Conservation (phyloP, 75 land plant genomes). For the Chamaecyparis obtusa region DNA sequence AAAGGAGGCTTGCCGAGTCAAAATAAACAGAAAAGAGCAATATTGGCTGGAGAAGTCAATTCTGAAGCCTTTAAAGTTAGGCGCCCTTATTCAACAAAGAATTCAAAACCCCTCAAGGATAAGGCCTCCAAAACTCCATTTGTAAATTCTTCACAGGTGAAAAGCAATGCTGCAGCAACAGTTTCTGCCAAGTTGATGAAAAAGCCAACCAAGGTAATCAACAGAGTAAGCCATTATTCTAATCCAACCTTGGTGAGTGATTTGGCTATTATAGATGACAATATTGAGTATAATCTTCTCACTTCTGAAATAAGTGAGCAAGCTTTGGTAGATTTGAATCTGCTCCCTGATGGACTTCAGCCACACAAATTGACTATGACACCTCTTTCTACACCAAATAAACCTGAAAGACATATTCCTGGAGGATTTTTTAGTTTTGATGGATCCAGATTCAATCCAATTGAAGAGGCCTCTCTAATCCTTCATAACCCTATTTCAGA, state of each 20-base stretch:
- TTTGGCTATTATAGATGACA: not conserved
- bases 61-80: not conserved
- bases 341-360: not conserved
- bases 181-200: too few species aligned
- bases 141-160: not conserved
- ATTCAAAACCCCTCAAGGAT: too few species aligned
- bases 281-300: not conserved
- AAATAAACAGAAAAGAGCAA: not conserved
- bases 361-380: not conserved
- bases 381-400: not conserved
- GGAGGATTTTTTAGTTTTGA: not conserved
- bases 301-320: not conserved
- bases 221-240: not conserved
- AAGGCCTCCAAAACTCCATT: too few species aligned
- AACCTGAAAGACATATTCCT: not conserved
- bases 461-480: not conserved
- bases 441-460: conserved; percentile 1
- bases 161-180: not conserved
- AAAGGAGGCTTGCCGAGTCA: not conserved
- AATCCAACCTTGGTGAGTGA: too few species aligned
- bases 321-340: not conserved
- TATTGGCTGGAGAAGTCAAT: not conserved
- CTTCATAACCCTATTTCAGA: not conserved
- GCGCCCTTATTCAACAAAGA: too few species aligned
- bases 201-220: too few species aligned